Base-by-base conservation (phyloP, 2,329 filamentous ascomycete species). In the Amesomyces nigricolor region DNA sequence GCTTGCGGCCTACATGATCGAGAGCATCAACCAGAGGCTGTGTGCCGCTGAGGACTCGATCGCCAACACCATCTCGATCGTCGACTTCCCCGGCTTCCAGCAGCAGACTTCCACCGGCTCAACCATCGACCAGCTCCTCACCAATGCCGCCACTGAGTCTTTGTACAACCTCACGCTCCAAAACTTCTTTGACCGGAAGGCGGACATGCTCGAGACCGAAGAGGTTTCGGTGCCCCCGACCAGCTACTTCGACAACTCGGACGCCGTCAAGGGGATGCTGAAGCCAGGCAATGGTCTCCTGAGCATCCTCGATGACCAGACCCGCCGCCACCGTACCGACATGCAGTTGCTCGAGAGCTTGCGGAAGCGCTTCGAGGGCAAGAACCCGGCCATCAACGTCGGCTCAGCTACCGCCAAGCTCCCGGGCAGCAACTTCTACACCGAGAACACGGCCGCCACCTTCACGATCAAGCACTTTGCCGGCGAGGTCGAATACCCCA, bases 241-340 rank as follows among this genome's bases (percentile, higher is more conserved):
- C 0, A 96, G 90, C 73, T 99, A 97, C 71, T 99, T 96, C 64
- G 94, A 99, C 72, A 99, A 97, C 71, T 91, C 89, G 0, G 94
- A 97, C 69, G 91, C 92, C 9, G 91, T 96, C 58, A 90, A 88
- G 65, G 92, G 91, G 11, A 78, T 99, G 32, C 76, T 99, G 53
- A 99, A 97, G 74, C 80, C 89, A 54, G 90, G 91, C 26, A 97
- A 97, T 65, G 94, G 94, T 44, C 77, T 99, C 39, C 78, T 99
- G 17, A 91, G 90, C 71, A 99, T 99, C 60, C 77, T 99, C 0
- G 94, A 99, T 67, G 94, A 99, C 66, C 94, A 99, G 71, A 96
- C 91, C 44, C 86, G 89, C 47, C 88, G 92, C 52, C 88, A 92
- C 63, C 87, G 91, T 66, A 89, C 86, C 0, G 94, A 99, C 62